A percentile compares a stretch with the other conserved stretches of the same genome.
phyloP scores from a whole-genome alignment of 2,329 filamentous ascomycete species.

The Colletotrichum sp. region DNA sequence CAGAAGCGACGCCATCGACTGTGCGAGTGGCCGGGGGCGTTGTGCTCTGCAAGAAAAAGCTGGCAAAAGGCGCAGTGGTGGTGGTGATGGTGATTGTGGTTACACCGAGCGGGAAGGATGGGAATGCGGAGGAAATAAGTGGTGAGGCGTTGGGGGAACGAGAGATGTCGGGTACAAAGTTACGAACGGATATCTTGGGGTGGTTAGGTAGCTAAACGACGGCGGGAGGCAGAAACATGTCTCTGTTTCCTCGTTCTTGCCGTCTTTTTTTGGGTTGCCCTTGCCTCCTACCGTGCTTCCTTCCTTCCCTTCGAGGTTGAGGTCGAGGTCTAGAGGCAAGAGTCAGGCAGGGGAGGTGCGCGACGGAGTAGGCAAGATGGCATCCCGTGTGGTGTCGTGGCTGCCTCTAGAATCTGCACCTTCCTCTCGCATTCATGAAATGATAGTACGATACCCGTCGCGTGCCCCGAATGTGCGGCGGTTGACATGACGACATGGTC shows the following conservation, averaged over 20 bases:
- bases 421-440: not conserved
- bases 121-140: not conserved
- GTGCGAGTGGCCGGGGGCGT: not conserved
- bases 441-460: not conserved
- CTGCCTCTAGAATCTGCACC: not conserved
- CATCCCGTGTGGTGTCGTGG: not conserved
- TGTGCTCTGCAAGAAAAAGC: not conserved
- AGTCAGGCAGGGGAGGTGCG: not conserved
- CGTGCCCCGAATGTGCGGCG: not conserved
- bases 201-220: not conserved
- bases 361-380: not conserved
- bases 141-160: not conserved
- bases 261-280: not conserved
- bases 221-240: not conserved
- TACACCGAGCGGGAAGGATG: not conserved
- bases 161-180: too few species aligned
- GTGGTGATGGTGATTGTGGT: not conserved
- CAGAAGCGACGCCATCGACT: not conserved
- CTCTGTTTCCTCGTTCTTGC: not conserved
- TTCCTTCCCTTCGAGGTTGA: not conserved
- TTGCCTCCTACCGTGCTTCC: not conserved
- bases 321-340: too few species aligned
- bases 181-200: not conserved
- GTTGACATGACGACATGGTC: constrained; percentile 12
- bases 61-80: not conserved